These are phyloP conservation scores for Thalassiosira oceanica DNA, from an alignment of 352 stramenopile genomes.

Conservation along the genomic window DNA sequence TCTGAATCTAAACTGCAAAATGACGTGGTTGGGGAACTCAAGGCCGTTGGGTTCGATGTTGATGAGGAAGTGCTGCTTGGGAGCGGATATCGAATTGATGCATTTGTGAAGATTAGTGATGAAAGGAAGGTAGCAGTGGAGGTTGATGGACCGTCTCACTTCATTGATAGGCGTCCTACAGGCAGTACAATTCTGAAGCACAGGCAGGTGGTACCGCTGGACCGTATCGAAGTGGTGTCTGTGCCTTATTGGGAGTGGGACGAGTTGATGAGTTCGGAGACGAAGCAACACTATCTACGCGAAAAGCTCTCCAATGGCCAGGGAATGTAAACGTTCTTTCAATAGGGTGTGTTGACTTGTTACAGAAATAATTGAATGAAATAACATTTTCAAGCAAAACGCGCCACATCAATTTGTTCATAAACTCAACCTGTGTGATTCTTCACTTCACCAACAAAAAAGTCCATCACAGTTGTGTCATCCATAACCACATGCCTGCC, in stretches of 20 bases:
- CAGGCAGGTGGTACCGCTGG: constrained; percentile 2
- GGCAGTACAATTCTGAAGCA: constrained; percentile 5
- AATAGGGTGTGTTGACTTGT: too few relatives aligned
- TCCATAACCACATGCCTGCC: too few relatives aligned
- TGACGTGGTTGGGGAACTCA: constrained; percentile 4
- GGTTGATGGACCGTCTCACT: constrained; percentile 8
- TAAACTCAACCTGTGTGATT: too few relatives aligned
- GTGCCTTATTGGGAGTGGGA: constrained; percentile 21
- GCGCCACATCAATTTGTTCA: too few relatives aligned
- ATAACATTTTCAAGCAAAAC: too few relatives aligned
- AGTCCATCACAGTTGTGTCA: too few relatives aligned
- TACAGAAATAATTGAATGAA: too few relatives aligned
- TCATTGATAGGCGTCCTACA: not conserved
- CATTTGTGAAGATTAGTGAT: constrained; percentile 10
- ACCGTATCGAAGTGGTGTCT: constrained; percentile 5
- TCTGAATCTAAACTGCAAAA: constrained; percentile 4
- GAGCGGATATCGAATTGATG: constrained; percentile 15
- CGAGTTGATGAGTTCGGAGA: constrained; percentile 1
- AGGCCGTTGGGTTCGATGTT: constrained; percentile 3
- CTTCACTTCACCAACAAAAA: too few relatives aligned
- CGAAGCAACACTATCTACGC: constrained; percentile 7
- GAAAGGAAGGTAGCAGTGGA: constrained; percentile 1
- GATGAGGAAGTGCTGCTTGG: constrained; percentile 2
- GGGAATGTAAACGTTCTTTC: too few relatives aligned
- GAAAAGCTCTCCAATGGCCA: too few relatives aligned